A percentile compares a stretch with the other conserved stretches of the same genome.
Conservation (phyloP, 73 alveolate genomes). For the Paramecium sonneborni region DNA sequence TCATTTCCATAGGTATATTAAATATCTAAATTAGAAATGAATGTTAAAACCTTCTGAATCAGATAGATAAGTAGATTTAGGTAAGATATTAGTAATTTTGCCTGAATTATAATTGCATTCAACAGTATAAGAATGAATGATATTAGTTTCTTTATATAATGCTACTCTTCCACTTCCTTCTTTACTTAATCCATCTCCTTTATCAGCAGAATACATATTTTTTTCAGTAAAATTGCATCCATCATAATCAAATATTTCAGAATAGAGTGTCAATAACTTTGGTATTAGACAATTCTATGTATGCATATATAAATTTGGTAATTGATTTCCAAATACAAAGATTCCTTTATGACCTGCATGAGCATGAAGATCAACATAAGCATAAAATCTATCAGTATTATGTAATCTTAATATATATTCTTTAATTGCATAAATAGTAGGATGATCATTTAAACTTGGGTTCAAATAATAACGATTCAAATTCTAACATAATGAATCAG, state of each 20-base stretch:
- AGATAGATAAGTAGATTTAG: background rate
- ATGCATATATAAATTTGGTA: slow-evolving; percentile 15
- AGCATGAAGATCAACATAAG: slow-evolving; percentile 97
- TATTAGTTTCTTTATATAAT: slow-evolving; percentile 87
- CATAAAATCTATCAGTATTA: slow-evolving; percentile 76
- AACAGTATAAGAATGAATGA: slow-evolving; percentile 92
- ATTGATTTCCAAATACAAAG: slow-evolving; percentile 89
- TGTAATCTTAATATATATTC: slow-evolving; percentile 77
- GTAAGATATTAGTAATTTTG: background rate
- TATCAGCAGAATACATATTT: slow-evolving; percentile 87
- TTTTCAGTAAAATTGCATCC: slow-evolving; percentile 86
- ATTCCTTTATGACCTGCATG: slow-evolving; percentile 96
- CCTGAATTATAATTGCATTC: slow-evolving; percentile 94
- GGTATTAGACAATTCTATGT: slow-evolving; percentile 75
- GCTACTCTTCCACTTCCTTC: slow-evolving; percentile 98
- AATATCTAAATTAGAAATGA: background rate
- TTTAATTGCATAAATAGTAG: slow-evolving; percentile 90
- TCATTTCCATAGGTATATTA: slow-evolving; percentile 22
- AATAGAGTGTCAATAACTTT: slow-evolving; percentile 86
- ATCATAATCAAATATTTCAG: slow-evolving; percentile 90
- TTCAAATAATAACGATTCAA: slow-evolving; percentile 91
- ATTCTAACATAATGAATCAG: slow-evolving; percentile 92
- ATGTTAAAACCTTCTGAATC: background rate
- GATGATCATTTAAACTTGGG: slow-evolving; percentile 86
- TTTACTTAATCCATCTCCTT: slow-evolving; percentile 86